Evolutionary conservation across 352 stramenopile species (phyloP).

Genomic region (Pythium periplocum): DNA sequence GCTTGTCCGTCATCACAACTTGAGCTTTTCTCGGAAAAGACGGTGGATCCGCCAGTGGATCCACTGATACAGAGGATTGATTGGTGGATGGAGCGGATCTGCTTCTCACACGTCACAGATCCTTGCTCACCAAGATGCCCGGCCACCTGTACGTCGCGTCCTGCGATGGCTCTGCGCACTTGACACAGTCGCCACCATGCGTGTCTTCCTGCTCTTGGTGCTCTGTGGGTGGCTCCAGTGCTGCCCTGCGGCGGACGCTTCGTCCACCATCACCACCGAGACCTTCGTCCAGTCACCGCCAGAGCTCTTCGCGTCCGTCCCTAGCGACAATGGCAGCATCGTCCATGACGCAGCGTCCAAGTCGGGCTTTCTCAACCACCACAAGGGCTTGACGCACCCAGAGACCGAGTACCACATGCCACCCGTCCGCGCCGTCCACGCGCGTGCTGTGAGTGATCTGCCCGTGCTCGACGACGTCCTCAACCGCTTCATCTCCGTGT

Average conservation of each 20-base stretch:
- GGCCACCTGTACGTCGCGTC: too few species aligned
- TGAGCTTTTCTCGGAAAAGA: background rate
- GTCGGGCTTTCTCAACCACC: background rate
- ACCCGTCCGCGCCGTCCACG: slow-evolving; percentile 67
- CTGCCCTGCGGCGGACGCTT: background rate
- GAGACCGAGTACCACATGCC: slow-evolving; percentile 50
- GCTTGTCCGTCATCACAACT: background rate
- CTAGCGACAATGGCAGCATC: background rate
- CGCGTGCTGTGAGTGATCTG: slow-evolving; percentile 62
- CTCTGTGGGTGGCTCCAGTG: background rate
- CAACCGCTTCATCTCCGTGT: slow-evolving; percentile 54
- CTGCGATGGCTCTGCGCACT: background rate
- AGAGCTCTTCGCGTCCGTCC: background rate
- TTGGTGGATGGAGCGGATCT: background rate
- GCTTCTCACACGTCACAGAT: slow-evolving; percentile 1
- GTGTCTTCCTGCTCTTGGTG: background rate
- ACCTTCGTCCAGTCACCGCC: background rate
- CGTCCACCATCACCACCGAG: background rate
- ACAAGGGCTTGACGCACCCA: background rate
- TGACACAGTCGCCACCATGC: background rate
- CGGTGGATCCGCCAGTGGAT: background rate
- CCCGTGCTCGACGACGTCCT: slow-evolving; percentile 47
- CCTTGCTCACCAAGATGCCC: background rate
- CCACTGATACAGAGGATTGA: background rate
- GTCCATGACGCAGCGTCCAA: background rate